Conservation (phyloP, 495 filamentous ascomycete genomes). For the Penicillium cosmopolitanum region DNA sequence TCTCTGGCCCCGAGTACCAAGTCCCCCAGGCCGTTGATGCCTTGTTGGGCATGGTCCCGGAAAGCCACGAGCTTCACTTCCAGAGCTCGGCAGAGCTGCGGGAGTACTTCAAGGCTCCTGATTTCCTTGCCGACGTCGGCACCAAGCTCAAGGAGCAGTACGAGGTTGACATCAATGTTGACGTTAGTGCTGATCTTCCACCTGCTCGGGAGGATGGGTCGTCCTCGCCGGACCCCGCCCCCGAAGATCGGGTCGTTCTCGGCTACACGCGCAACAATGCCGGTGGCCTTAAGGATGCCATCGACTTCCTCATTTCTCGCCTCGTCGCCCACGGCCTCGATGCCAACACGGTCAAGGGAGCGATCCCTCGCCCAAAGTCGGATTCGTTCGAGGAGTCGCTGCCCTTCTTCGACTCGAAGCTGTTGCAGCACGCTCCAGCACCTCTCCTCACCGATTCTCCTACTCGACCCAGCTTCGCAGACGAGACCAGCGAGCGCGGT, state of each 20-base stretch:
- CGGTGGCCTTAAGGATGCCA: conserved; percentile 91
- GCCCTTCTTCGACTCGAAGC: conserved; percentile 93
- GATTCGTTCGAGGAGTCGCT: conserved; percentile 97
- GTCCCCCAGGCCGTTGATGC: conserved; percentile 94
- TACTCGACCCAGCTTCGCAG: conserved; percentile 73
- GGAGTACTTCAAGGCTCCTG: conserved; percentile 74
- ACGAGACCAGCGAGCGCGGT: conserved; percentile 77
- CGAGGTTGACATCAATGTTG: conserved; percentile 79
- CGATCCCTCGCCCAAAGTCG: conserved; percentile 93
- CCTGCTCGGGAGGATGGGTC: conserved; percentile 38
- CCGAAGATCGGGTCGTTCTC: conserved; percentile 61
- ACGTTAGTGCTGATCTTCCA: conserved; percentile 47
- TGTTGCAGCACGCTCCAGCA: conserved; percentile 86
- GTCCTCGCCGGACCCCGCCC: conserved; percentile 36
- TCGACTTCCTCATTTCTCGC: conserved; percentile 86
- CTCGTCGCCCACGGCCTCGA: conserved; percentile 85
- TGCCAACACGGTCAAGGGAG: conserved; percentile 82
- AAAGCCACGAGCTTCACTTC: conserved; percentile 88
- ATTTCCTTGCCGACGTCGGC: conserved; percentile 76
- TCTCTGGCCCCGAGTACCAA: conserved; percentile 96
- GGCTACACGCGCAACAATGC: conserved; percentile 96
- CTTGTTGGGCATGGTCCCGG: conserved; percentile 95
- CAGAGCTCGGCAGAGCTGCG: conserved; percentile 72
- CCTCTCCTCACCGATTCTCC: conserved; percentile 82
- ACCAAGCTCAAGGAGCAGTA: conserved; percentile 88